phyloP scores from a whole-genome alignment of 1,284 basidiomycete species.

The Peniophora sp. region DNA sequence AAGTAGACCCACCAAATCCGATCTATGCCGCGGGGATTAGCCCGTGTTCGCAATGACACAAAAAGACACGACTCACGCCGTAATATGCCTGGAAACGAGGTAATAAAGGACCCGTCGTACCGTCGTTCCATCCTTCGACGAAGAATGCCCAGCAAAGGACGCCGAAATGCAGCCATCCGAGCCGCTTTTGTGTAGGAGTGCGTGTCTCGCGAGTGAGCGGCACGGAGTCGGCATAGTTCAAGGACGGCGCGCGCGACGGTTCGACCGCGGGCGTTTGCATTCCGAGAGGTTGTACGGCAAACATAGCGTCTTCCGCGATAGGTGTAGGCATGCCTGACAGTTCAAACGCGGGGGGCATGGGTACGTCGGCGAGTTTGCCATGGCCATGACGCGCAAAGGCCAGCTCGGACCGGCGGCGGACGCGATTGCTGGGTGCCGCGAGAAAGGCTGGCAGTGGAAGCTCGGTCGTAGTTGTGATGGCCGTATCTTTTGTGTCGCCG shows the following conservation, averaged over 20 bases:
- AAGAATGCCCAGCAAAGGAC: conserved; percentile 13
- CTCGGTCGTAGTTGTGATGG: conserved; percentile 3
- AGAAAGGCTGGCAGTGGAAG: conserved; percentile 9
- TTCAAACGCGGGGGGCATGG: conserved; percentile 1
- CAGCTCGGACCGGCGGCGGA: conserved; percentile 17
- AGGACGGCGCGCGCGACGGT: not conserved
- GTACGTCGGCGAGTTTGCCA: not conserved
- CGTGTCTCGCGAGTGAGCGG: conserved; percentile 6
- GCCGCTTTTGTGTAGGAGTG: conserved; percentile 9
- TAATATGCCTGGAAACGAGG: conserved; percentile 30
- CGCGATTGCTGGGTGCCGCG: conserved; percentile 13
- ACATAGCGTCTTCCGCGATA: not conserved
- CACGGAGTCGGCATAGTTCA: not conserved
- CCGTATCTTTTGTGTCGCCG: not conserved
- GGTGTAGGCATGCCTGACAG: not conserved
- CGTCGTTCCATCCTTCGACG: conserved; percentile 32
- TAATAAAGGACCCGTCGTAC: conserved; percentile 28
- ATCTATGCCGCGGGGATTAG: not conserved
- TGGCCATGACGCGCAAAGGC: conserved; percentile 9
- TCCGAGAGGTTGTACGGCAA: not conserved
- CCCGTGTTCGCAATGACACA: not conserved
- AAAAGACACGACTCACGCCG: conserved; percentile 6
- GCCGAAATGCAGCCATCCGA: conserved; percentile 12
- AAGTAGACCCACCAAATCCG: not conserved
- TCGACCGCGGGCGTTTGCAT: not conserved